phyloP scores from a whole-genome alignment of 805 yeast species.

The Wickerhamiella parazyma region DNA sequence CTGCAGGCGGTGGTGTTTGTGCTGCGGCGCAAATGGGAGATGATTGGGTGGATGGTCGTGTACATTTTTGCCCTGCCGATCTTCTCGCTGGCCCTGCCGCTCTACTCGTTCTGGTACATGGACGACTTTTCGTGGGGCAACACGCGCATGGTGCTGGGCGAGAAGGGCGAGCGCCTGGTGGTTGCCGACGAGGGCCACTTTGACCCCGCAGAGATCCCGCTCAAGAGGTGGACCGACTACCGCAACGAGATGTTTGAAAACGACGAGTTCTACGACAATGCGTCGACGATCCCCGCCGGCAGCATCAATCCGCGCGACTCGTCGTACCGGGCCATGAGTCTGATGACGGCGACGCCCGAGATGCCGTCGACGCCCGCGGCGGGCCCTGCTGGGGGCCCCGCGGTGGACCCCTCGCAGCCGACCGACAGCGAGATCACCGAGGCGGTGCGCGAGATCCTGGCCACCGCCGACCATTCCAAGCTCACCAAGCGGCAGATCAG shows the following conservation, averaged over 20 bases:
- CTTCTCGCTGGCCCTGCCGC: slow-evolving; percentile 44
- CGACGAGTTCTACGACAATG: slow-evolving; percentile 12
- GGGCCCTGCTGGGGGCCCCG: background rate
- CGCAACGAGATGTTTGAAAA: slow-evolving; percentile 36
- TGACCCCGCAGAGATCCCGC: slow-evolving; percentile 41
- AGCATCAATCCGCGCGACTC: background rate
- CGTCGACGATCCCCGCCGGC: background rate
- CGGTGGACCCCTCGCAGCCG: slow-evolving; percentile 19
- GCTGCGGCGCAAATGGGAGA: slow-evolving; percentile 32
- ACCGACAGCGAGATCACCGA: slow-evolving; percentile 27
- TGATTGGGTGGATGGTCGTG: slow-evolving; percentile 43
- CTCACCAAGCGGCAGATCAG: slow-evolving; percentile 29
- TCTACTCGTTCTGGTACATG: slow-evolving; percentile 49
- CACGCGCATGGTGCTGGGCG: slow-evolving; percentile 45
- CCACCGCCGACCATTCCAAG: slow-evolving; percentile 27
- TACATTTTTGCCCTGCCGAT: slow-evolving; percentile 45
- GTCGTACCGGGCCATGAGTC: slow-evolving; percentile 17
- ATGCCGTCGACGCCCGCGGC: no score
- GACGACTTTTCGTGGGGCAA: slow-evolving; percentile 60
- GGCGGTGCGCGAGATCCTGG: slow-evolving; percentile 27
- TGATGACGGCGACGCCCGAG: slow-evolving; percentile 10
- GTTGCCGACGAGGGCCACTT: slow-evolving; percentile 37
- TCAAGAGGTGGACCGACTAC: slow-evolving; percentile 46
- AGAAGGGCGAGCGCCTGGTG: slow-evolving; percentile 36
- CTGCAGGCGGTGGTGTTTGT: slow-evolving; percentile 43